These are phyloP conservation scores for Barnettozyma sucrosica DNA, from an alignment of 805 yeast genomes.

Conservation along the genomic window DNA sequence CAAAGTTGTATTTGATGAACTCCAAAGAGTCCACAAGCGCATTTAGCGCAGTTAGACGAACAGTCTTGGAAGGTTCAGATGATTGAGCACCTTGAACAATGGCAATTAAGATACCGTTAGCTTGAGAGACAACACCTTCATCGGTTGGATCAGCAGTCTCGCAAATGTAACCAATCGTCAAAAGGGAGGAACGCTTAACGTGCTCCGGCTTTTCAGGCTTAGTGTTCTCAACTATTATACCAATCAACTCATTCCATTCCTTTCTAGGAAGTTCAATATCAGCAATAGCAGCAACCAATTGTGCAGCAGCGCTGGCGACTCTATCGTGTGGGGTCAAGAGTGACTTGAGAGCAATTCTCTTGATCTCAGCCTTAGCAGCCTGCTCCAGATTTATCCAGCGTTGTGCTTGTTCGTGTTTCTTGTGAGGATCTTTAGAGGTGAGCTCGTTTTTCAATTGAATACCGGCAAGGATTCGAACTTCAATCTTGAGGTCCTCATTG, in stretches of 20 bases:
- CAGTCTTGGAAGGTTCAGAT: conserved; percentile 65
- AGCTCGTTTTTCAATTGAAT: conserved; percentile 82
- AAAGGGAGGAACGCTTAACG: conserved; percentile 79
- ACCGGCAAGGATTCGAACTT: conserved; percentile 90
- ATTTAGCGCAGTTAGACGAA: conserved; percentile 84
- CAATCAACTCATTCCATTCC: conserved; percentile 86
- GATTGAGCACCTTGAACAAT: conserved; percentile 94
- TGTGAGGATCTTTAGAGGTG: conserved; percentile 69
- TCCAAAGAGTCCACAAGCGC: conserved; percentile 89
- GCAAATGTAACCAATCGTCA: conserved; percentile 93
- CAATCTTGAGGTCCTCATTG: conserved; percentile 56
- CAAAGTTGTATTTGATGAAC: conserved; percentile 84
- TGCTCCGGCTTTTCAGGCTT: conserved; percentile 68
- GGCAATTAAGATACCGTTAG: conserved; percentile 89
- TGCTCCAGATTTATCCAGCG: conserved; percentile 68
- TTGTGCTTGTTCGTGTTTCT: conserved; percentile 51
- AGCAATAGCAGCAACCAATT: conserved; percentile 95
- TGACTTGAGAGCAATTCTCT: conserved; percentile 55
- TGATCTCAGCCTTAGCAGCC: conserved; percentile 55
- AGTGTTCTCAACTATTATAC: conserved; percentile 80
- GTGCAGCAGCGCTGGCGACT: conserved; percentile 87
- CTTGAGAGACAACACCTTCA: conserved; percentile 71
- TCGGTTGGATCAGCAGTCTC: conserved; percentile 81
- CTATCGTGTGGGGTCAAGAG: conserved; percentile 62
- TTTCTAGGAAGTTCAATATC: conserved; percentile 83